Percentiles rank a stretch among this genome's conserved stretches.
These are phyloP conservation scores for Monilinia polystroma DNA, from an alignment of 2,329 filamentous ascomycete genomes.

Conservation along the genomic window DNA sequence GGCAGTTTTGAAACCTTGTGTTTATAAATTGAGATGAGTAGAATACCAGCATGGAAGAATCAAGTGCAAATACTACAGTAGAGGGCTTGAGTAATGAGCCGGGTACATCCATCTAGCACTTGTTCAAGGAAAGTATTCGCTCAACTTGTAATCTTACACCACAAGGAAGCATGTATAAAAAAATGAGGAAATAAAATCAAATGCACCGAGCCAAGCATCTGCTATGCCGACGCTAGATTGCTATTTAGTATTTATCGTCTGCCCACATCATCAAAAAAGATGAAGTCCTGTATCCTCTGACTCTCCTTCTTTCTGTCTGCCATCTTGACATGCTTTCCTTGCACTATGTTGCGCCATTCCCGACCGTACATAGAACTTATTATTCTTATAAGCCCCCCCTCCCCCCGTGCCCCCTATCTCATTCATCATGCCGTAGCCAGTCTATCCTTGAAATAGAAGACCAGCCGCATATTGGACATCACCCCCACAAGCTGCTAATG, in stretches of 20 bases:
- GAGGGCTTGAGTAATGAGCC: background rate
- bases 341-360: conserved; percentile 6
- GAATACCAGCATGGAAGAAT: background rate
- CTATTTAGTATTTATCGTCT: background rate
- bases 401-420: background rate
- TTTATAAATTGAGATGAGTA: conserved; percentile 76
- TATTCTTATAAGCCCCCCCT: background rate
- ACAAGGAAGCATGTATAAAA: background rate
- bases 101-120: background rate
- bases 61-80: background rate
- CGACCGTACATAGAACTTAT: conserved; percentile 6
- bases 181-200: background rate
- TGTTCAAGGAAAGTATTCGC: background rate
- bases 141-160: background rate
- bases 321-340: conserved; percentile 3
- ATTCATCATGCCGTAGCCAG: background rate
- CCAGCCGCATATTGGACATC: conserved; percentile 88
- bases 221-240: conserved; percentile 11
- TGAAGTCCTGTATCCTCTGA: background rate
- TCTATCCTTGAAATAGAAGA: conserved; percentile 62
- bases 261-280: background rate
- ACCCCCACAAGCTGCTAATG: conserved; percentile 77
- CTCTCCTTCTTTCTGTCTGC: background rate
- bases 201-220: conserved; percentile 2
- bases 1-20: conserved; percentile 81